Evolutionary conservation across 164 flowering plant species (phyloP), one percentile per base, ranked within the genome.

Genomic region (Magnolia kwangsiensis): DNA sequence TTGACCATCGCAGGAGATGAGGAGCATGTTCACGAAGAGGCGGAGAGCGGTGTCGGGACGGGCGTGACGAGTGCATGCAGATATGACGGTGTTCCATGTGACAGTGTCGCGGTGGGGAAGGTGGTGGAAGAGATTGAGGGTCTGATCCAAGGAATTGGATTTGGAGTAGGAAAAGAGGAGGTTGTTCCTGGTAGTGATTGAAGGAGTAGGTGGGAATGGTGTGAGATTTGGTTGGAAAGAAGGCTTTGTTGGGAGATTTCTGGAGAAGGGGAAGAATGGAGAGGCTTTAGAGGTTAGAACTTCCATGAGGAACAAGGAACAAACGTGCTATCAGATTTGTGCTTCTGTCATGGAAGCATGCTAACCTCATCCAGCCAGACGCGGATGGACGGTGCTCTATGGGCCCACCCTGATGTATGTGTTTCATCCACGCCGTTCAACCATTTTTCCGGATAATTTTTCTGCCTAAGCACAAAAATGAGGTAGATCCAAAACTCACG

Each of bases 11-110:
- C 37, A 51, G 10, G 58, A 59, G 69, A 55, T 29, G 66, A 13
- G 59, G 77, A 81, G 68, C 80, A 80, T 80, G 19, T 74, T 58
- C 14, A 80, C 16, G 72, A 77, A 77, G 51, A 80, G 80, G 51
- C 31, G 68, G 64, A 80, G 79, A 61, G 77, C 71, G 9, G 67
- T 63, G 19, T 51, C 13, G 63, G 49, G 74, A n/a, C 67, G 76
- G 58, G 68, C 70, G 14, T 74, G 72, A 31, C 31, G 69, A 7
- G 66, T 45, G 63, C 78, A 75, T 3, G 78, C 74, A 10, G 80
- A 66, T 23, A 81, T 71, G 64, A 78, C 59, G 2, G 71, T 78
- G 77, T 81, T 81, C 79, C 81, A 81, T 76, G 81, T 76, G 13
- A 76, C 7, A 16, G 83, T 81, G 77, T 81, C 81, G 16, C 74